phyloP scores from a whole-genome alignment of 495 filamentous ascomycete genomes.

The Haplographium delicatum region DNA sequence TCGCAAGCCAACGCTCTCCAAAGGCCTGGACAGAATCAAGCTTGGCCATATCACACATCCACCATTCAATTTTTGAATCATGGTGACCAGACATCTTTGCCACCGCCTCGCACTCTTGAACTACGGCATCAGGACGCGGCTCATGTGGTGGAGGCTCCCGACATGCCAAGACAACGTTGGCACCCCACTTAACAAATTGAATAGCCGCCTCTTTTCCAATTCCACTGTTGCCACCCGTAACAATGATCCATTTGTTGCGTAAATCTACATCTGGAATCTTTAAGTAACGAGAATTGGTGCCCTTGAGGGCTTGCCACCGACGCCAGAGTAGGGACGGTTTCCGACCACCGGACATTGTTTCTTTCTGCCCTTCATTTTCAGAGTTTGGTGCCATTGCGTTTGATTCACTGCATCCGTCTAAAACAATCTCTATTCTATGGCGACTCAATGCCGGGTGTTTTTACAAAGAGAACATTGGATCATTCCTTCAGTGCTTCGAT shows the following conservation, averaged over 20 bases:
- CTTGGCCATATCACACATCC: conserved; percentile 10
- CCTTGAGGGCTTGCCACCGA: background rate
- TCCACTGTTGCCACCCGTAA: conserved; percentile 14
- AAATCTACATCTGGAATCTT: conserved; percentile 2
- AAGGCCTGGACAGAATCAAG: conserved; percentile 6
- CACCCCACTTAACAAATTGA: conserved; percentile 13
- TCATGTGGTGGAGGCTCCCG: conserved; percentile 9
- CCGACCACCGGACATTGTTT: no score
- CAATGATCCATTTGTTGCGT: conserved; percentile 9
- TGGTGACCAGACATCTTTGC: conserved; percentile 3
- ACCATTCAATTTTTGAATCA: conserved; percentile 4
- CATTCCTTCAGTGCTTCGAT: no score
- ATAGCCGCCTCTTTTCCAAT: conserved; percentile 11
- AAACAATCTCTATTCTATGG: no score
- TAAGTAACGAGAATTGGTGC: background rate
- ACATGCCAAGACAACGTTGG: conserved; percentile 11
- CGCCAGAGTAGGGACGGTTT: conserved; percentile 9
- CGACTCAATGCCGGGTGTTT: no score
- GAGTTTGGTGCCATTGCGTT: no score
- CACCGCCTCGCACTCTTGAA: conserved; percentile 1
- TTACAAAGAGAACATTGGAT: no score
- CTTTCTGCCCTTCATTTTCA: no score
- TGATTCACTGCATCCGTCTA: no score
- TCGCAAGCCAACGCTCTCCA: background rate
- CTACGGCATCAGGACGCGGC: conserved; percentile 4